phyloP scores from a whole-genome alignment of 352 stramenopile genomes.

The Hyphochytrium catenoides region DNA sequence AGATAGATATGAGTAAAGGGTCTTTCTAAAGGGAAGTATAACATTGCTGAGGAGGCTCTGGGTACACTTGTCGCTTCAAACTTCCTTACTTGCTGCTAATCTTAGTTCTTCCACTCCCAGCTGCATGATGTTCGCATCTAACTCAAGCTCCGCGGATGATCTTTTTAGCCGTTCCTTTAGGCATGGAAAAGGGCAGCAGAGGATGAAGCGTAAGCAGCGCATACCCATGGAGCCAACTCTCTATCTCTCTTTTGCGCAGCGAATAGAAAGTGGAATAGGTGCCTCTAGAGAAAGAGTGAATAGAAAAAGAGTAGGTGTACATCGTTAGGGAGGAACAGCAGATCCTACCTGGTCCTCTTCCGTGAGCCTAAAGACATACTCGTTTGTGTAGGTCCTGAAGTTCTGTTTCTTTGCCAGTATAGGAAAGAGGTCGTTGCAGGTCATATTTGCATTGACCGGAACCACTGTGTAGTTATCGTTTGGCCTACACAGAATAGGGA shows the following conservation, averaged over 20 bases:
- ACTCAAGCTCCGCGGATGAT: slow-evolving; percentile 52
- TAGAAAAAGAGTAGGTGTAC: too few relatives aligned
- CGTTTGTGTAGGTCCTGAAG: slow-evolving; percentile 50
- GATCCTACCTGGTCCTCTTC: slow-evolving; percentile 50
- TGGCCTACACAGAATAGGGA: slow-evolving; percentile 16
- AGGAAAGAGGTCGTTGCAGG: slow-evolving; percentile 44
- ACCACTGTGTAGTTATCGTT: slow-evolving; percentile 68
- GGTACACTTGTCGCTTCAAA: neutral
- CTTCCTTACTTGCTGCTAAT: slow-evolving; percentile 38
- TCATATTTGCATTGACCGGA: slow-evolving; percentile 41
- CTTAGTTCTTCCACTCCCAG: slow-evolving; percentile 63
- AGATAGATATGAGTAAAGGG: neutral
- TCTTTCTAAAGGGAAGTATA: neutral
- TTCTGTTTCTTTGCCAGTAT: slow-evolving; percentile 65
- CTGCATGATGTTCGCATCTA: slow-evolving; percentile 52
- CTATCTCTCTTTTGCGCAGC: too few relatives aligned
- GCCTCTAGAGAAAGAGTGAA: too few relatives aligned
- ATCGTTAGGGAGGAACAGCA: too few relatives aligned
- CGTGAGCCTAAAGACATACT: slow-evolving; percentile 67
- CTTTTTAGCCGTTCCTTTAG: slow-evolving; percentile 46
- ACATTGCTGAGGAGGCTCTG: neutral
- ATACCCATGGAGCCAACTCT: too few relatives aligned
- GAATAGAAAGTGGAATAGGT: too few relatives aligned
- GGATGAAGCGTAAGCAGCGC: too few relatives aligned
- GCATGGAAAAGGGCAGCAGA: too few relatives aligned